phyloP scores from a whole-genome alignment of 2,329 filamentous ascomycete species.

The Alternaria ethzedia region DNA sequence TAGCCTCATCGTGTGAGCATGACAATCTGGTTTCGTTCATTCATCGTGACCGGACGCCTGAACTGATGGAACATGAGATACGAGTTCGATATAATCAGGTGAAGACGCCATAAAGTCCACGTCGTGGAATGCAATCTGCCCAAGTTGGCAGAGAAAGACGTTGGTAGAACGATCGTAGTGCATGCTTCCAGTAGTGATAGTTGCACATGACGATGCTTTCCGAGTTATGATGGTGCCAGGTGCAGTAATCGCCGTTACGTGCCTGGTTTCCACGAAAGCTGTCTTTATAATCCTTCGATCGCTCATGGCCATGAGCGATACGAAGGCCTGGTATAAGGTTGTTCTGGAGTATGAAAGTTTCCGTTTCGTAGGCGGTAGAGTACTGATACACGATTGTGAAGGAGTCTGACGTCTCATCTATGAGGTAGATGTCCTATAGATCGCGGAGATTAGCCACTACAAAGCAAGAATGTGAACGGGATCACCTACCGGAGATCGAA shows the following conservation, averaged over 20 bases:
- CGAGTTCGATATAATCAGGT: neutral
- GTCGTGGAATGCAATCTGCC: neutral
- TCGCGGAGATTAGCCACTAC: conserved; percentile 6
- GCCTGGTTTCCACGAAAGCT: conserved; percentile 21
- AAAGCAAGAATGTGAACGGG: neutral
- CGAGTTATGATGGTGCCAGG: neutral
- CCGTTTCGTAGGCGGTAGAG: conserved; percentile 12
- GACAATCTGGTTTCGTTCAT: conserved; percentile 2
- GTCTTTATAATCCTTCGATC: conserved; percentile 14
- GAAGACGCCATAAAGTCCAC: neutral
- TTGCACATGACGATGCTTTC: neutral
- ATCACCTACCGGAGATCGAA: conserved; percentile 32
- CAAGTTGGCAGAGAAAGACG: neutral
- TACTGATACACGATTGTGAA: conserved; percentile 24
- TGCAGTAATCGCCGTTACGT: neutral
- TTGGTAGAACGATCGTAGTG: neutral
- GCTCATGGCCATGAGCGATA: conserved; percentile 6
- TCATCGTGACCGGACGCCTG: neutral
- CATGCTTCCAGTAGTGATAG: neutral
- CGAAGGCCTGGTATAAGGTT: conserved; percentile 3
- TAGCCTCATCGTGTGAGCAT: neutral
- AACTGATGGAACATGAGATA: neutral
- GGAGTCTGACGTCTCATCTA: conserved; percentile 14
- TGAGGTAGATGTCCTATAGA: conserved; percentile 11
- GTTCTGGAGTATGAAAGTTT: conserved; percentile 3